Conservation (phyloP, 2,329 filamentous ascomycete species). For the Pseudogymnoascus sp. region DNA sequence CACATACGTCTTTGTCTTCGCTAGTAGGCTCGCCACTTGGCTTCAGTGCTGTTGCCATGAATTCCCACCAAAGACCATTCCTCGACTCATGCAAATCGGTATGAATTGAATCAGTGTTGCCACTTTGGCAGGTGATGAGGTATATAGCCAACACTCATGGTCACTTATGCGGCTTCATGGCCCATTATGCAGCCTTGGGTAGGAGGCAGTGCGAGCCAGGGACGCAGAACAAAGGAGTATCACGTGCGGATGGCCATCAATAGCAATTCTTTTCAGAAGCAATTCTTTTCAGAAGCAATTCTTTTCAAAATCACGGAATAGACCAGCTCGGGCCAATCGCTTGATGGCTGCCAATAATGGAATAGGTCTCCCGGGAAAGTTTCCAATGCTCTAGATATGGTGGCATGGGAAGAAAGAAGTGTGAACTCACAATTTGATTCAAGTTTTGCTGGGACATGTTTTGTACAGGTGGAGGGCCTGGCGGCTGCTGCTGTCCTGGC, state of each 20-base stretch:
- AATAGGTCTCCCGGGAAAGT: neutral
- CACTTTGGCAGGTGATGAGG: neutral
- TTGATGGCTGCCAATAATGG: neutral
- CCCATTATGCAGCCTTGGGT: neutral
- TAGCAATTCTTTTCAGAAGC: neutral
- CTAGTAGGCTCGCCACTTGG: neutral
- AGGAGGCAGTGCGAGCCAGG: neutral
- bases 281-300: neutral
- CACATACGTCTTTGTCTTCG: neutral
- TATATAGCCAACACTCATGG: neutral
- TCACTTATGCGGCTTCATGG: neutral
- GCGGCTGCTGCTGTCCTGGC: constrained; percentile 38
- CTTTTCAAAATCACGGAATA: neutral
- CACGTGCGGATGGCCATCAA: neutral
- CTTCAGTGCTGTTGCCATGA: neutral
- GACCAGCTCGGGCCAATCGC: neutral
- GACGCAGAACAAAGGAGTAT: neutral
- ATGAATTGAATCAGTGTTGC: neutral
- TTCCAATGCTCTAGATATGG: neutral
- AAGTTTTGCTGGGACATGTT: constrained; percentile 77
- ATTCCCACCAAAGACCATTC: neutral
- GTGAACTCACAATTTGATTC: constrained; percentile 78
- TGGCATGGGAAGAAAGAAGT: constrained; percentile 4
- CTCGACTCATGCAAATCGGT: neutral
- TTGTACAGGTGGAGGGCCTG: constrained; percentile 37